Conservation (phyloP, 2,329 filamentous ascomycete species). For the Stagonosporopsis rhizophila region DNA sequence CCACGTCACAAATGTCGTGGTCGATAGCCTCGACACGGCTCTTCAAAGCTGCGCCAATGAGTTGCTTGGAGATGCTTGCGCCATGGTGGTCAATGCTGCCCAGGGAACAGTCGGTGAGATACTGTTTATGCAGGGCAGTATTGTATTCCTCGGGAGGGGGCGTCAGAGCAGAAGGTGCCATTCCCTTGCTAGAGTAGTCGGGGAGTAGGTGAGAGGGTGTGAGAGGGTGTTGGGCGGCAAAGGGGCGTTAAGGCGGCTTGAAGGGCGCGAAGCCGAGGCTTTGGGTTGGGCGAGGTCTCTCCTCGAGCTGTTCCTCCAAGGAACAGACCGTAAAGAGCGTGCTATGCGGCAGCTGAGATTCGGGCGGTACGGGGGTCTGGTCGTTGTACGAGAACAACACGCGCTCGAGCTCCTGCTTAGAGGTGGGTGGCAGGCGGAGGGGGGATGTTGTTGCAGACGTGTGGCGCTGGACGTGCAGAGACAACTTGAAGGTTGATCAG, state of each 20-base stretch:
- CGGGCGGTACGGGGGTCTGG: conserved; percentile 63
- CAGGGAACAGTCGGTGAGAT: conserved; percentile 37
- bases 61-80: conserved; percentile 69
- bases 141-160: conserved; percentile 51
- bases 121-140: conserved; percentile 49
- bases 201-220: conserved; percentile 25
- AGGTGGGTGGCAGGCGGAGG: conserved; percentile 50
- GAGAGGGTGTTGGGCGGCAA: conserved; percentile 28
- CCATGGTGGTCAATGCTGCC: conserved; percentile 56
- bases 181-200: conserved; percentile 60
- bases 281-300: conserved; percentile 89
- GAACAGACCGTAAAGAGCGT: conserved; percentile 98
- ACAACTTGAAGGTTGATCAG: conserved; percentile 57
- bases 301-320: conserved; percentile 93
- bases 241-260: conserved; percentile 86
- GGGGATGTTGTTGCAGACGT: conserved; percentile 60
- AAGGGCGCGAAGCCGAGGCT: conserved; percentile 90
- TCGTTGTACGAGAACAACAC: conserved; percentile 54
- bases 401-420: conserved; percentile 49
- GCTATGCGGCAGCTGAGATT: conserved; percentile 99
- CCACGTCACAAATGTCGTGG: conserved; percentile 84
- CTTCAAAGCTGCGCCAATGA: conserved; percentile 88
- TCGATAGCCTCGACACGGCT: conserved; percentile 84
- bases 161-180: conserved; percentile 74
- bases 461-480: conserved; percentile 52